Evolutionary conservation across 495 filamentous ascomycete genomes (phyloP), one percentile per base, ranked within the genome.

Genomic region (Tuber melanosporum): DNA sequence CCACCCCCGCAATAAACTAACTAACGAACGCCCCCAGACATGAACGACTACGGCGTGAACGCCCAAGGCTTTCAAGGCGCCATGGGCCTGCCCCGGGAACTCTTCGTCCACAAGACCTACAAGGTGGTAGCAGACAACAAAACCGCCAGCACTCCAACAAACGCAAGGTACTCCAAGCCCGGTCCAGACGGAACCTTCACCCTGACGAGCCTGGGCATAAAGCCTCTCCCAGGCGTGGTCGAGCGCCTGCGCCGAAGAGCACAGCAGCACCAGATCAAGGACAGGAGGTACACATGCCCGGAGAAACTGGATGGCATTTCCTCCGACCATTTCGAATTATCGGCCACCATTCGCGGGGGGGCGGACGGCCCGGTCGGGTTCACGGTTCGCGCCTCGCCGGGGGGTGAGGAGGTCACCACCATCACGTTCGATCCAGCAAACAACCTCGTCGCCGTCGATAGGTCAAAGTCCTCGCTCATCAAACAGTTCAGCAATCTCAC

Each of bases 61-160:
- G 85, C 85, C 42, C 82, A 85, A 70, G 86, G 86, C n/a, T 87
- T 83, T 79, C 85, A 86, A 75, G 86, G 86, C n/a, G 76, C 81
- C 17, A 52, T 85, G 15, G 83, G 84, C n/a, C 83, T 87, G 2
- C 85, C 85, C 1, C 82, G 85, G 1, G 80, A 87, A 71, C 74
- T 86, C n/a, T 87, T 84, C 75, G 85, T 86, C 32, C 82, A 85
- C 69, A 80, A 82, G 66, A 82, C 83, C 43, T 79, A 79, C 46
- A 76, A 80, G 14, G 78, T 86, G 3, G 71, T 84, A 14, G 79
- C 84, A 69, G 71, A 78, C 10, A 77, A 82, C 44, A 39, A n/a
- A 17, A 82, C 82, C 52, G 72, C 81, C 41, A 71, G 85, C 10
- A 80, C 79, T 26, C 70, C 75, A 80, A 70, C 73, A 57, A 75